phyloP scores from a whole-genome alignment of 345 rosid genomes.

The Noccaea caerulescens region DNA sequence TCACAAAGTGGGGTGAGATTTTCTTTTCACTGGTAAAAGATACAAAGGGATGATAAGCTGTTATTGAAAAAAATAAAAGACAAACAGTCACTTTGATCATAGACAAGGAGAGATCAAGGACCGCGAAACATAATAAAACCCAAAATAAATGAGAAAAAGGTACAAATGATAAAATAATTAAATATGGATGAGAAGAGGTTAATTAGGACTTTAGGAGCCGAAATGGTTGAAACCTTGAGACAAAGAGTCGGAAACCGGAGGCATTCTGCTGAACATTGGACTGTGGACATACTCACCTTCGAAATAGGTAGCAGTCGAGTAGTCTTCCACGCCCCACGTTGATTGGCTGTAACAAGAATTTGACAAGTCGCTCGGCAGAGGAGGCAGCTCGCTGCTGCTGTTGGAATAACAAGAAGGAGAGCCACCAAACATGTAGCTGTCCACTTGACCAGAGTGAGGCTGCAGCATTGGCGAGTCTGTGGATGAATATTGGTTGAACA shows the following conservation, averaged over 20 bases:
- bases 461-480: constrained; percentile 38
- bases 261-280: constrained; percentile 88
- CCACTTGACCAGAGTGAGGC: constrained; percentile 38
- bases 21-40: constrained; percentile 9
- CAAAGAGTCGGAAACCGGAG: constrained; percentile 67
- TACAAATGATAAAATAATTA: constrained; percentile 19
- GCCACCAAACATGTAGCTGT: constrained; percentile 40
- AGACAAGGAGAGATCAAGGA: constrained; percentile 42
- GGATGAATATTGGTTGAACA: constrained; percentile 37
- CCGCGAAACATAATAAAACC: constrained; percentile 20
- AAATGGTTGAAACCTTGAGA: constrained; percentile 60
- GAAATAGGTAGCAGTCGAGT: constrained; percentile 49
- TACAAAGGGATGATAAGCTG: constrained; percentile 21
- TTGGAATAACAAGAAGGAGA: constrained; percentile 37
- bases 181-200: constrained; percentile 38
- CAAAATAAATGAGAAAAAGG: not conserved
- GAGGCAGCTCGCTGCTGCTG: constrained; percentile 55
- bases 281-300: constrained; percentile 68
- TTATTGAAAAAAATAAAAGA: constrained; percentile 37
- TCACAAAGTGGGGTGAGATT: not conserved
- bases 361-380: constrained; percentile 50
- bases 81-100: constrained; percentile 45
- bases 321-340: constrained; percentile 38
- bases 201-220: constrained; percentile 50
- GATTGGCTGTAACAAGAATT: constrained; percentile 37